A percentile compares a stretch with the other conserved stretches of the same genome.
These are phyloP conservation scores for Biscutella laevigata DNA, from an alignment of 441 rosid species.

Conservation along the genomic window DNA sequence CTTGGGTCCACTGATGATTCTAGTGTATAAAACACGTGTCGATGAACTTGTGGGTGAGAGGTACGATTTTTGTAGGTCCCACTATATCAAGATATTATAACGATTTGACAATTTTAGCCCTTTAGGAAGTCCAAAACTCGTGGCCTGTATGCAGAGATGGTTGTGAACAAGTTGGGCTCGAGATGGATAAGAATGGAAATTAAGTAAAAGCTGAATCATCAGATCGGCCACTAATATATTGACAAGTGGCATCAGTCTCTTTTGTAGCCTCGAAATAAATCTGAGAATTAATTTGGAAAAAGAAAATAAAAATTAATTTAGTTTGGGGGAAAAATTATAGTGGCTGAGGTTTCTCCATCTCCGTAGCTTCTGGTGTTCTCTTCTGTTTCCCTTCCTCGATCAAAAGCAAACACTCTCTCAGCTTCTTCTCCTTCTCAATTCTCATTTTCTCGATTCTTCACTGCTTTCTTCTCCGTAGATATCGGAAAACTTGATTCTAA, in stretches of 20 bases:
- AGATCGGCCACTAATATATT: background rate
- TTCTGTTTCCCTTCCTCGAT: slow-evolving; percentile 3
- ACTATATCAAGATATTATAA: slow-evolving; percentile 13
- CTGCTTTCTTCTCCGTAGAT: background rate
- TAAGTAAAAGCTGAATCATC: background rate
- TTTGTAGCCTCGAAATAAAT: slow-evolving; percentile 20
- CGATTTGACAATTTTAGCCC: slow-evolving; percentile 14
- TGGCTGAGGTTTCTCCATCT: slow-evolving; percentile 29
- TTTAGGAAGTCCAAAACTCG: slow-evolving; percentile 11
- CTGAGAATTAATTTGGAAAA: slow-evolving; percentile 2
- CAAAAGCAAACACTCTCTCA: slow-evolving; percentile 2
- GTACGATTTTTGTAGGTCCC: slow-evolving; percentile 8
- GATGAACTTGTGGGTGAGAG: background rate
- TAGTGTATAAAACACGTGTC: slow-evolving; percentile 10
- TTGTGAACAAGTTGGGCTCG: slow-evolving; percentile 3
- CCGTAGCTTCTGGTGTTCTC: slow-evolving; percentile 8
- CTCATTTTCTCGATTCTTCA: background rate
- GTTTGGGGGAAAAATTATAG: slow-evolving; percentile 8
- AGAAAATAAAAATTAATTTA: background rate
- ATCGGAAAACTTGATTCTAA: background rate
- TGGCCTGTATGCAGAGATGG: slow-evolving; percentile 16
- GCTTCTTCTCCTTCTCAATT: background rate
- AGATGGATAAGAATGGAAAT: slow-evolving; percentile 9
- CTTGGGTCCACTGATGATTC: slow-evolving; percentile 17
- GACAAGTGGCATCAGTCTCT: slow-evolving; percentile 1